Percentiles rank a stretch among this genome's conserved stretches.
These are phyloP conservation scores for Phaeotremella skinneri DNA, from an alignment of 768 basidiomycete genomes.

Conservation along the genomic window DNA sequence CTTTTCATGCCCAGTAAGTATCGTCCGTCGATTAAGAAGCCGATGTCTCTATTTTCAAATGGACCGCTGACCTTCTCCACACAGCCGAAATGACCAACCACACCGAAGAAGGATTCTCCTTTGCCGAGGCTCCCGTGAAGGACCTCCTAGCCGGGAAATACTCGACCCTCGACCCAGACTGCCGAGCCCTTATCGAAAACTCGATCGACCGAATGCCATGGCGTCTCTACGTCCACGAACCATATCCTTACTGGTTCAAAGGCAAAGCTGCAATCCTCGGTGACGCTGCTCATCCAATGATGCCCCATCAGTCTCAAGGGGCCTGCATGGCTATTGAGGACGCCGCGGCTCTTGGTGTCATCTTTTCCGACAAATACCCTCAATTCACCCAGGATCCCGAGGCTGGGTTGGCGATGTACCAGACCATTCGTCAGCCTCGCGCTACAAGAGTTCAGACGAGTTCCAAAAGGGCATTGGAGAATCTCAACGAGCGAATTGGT, in stretches of 20 bases:
- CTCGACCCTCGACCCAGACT: slow-evolving; percentile 24
- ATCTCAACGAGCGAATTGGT: slow-evolving; percentile 39
- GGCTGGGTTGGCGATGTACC: slow-evolving; percentile 31
- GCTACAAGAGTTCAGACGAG: slow-evolving; percentile 32
- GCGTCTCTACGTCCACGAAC: slow-evolving; percentile 33
- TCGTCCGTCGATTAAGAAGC: background rate
- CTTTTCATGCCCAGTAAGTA: slow-evolving; percentile 31
- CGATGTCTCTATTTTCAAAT: background rate
- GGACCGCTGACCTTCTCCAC: background rate
- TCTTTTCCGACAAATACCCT: slow-evolving; percentile 18
- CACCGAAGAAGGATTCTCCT: slow-evolving; percentile 25
- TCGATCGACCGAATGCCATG: slow-evolving; percentile 44
- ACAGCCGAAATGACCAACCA: slow-evolving; percentile 18
- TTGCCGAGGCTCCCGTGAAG: slow-evolving; percentile 17
- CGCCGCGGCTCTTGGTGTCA: slow-evolving; percentile 16
- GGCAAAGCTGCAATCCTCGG: slow-evolving; percentile 16
- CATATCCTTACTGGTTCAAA: slow-evolving; percentile 29
- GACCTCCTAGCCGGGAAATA: slow-evolving; percentile 14
- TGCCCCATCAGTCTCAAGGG: slow-evolving; percentile 25
- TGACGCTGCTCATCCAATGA: slow-evolving; percentile 21
- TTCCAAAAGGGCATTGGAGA: slow-evolving; percentile 27
- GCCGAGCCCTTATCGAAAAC: slow-evolving; percentile 24
- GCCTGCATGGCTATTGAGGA: slow-evolving; percentile 24
- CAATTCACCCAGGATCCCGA: slow-evolving; percentile 27
- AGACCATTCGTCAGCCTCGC: slow-evolving; percentile 31